Percentiles rank a stretch among this genome's conserved stretches.
Evolutionary conservation across 805 yeast species (phyloP).

Genomic region (Teunomyces lycoperdinae): DNA sequence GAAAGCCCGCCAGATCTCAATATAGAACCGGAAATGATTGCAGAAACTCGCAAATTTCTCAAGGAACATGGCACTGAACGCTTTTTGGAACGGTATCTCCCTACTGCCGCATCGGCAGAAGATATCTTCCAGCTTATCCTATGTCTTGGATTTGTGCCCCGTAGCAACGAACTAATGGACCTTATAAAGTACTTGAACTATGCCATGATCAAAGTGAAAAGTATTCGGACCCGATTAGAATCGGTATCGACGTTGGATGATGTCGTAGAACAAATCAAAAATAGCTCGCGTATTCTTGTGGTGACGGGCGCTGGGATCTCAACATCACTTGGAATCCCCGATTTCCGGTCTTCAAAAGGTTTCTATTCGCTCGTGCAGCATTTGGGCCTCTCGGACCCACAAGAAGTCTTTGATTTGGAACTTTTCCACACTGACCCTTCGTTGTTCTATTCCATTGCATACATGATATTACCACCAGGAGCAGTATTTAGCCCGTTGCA

Average conservation of each 20-base stretch:
- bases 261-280: constrained; percentile 50
- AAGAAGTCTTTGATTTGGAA: constrained; percentile 42
- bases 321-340: constrained; percentile 45
- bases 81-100: constrained; percentile 62
- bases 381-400: constrained; percentile 42
- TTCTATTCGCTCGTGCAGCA: constrained; percentile 56
- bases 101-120: constrained; percentile 55
- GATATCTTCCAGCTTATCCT: constrained; percentile 57
- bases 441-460: constrained; percentile 42
- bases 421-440: constrained; percentile 37
- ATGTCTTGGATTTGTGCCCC: constrained; percentile 58
- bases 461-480: constrained; percentile 43
- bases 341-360: constrained; percentile 53
- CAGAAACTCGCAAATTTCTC: constrained; percentile 43
- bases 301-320: constrained; percentile 48
- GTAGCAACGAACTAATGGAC: constrained; percentile 43
- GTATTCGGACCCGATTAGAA: constrained; percentile 53
- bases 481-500: constrained; percentile 52
- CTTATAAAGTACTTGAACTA: constrained; percentile 53
- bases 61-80: constrained; percentile 56
- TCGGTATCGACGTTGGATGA: constrained; percentile 58
- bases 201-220: constrained; percentile 62
- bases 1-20: constrained; percentile 3
- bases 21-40: constrained; percentile 10
- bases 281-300: constrained; percentile 43